Conservation (phyloP, 202 grass and related monocot species). For the Eragrostis tef region DNA sequence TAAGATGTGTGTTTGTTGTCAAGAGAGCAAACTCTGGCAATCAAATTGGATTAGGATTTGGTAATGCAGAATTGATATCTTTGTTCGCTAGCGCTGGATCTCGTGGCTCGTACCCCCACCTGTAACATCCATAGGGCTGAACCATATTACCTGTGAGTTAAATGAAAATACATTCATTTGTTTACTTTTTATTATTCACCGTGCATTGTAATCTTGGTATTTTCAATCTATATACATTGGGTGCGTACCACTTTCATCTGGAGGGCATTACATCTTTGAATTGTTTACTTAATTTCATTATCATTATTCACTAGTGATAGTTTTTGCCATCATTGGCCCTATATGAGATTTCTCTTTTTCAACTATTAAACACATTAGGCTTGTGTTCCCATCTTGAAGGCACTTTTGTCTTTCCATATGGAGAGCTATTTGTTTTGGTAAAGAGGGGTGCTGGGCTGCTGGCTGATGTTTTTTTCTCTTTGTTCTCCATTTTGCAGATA, state of each 20-base stretch:
- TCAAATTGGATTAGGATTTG: conserved; percentile 1
- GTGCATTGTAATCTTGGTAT: background rate
- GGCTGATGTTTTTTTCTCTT: conserved; percentile 2
- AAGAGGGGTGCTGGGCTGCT: conserved; percentile 9
- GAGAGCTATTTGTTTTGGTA: conserved; percentile 37
- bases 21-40: background rate
- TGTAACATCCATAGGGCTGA: background rate
- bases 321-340: background rate
- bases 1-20: background rate
- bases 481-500: conserved; percentile 57
- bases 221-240: background rate
- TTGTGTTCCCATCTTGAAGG: conserved; percentile 5
- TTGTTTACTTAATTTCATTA: conserved; percentile 18
- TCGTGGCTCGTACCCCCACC: background rate
- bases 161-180: conserved; percentile 9
- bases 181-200: background rate
- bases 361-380: conserved; percentile 1
- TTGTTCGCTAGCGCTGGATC: conserved; percentile 11
- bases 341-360: conserved; percentile 1
- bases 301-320: background rate
- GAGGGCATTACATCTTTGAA: background rate
- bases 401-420: background rate
- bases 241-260: background rate
- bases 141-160: background rate
- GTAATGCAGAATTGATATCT: background rate